Evolutionary conservation across 345 rosid species (phyloP).

Genomic region (Ceriops zippeliana): DNA sequence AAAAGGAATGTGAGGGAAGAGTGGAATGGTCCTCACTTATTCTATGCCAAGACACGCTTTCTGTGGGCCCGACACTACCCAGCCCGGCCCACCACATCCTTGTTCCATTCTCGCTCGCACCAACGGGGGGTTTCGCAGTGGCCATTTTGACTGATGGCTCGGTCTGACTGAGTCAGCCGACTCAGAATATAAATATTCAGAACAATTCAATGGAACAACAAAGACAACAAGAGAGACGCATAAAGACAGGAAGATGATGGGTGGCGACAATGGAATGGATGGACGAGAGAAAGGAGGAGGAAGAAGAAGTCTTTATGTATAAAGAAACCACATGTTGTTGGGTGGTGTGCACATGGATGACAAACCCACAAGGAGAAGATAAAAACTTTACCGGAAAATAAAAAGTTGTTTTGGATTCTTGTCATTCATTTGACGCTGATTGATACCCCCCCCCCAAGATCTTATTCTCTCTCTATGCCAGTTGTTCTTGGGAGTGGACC

Average conservation of each 20-base stretch:
- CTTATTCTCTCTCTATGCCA: slow-evolving; percentile 5
- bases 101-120: too few species aligned
- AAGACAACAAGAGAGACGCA: too few species aligned
- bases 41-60: slow-evolving; percentile 21
- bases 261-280: too few species aligned
- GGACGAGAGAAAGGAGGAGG: too few species aligned
- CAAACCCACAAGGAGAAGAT: not conserved
- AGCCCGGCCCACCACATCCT: not conserved
- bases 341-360: not conserved
- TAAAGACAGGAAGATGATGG: too few species aligned
- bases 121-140: too few species aligned
- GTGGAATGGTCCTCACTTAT: not conserved
- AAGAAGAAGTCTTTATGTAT: not conserved
- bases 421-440: slow-evolving; percentile 19
- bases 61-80: slow-evolving; percentile 16
- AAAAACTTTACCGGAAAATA: not conserved
- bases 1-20: not conserved
- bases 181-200: too few species aligned
- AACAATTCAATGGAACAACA: too few species aligned
- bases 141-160: too few species aligned
- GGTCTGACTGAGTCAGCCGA: too few species aligned
- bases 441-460: not conserved
- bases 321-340: not conserved
- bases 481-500: not conserved
- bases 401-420: slow-evolving; percentile 24